A percentile compares a stretch with the other conserved stretches of the same genome.
These are phyloP conservation scores for Cucurbita argyrosperma DNA, from an alignment of 306 rosid genomes.

Conservation along the genomic window DNA sequence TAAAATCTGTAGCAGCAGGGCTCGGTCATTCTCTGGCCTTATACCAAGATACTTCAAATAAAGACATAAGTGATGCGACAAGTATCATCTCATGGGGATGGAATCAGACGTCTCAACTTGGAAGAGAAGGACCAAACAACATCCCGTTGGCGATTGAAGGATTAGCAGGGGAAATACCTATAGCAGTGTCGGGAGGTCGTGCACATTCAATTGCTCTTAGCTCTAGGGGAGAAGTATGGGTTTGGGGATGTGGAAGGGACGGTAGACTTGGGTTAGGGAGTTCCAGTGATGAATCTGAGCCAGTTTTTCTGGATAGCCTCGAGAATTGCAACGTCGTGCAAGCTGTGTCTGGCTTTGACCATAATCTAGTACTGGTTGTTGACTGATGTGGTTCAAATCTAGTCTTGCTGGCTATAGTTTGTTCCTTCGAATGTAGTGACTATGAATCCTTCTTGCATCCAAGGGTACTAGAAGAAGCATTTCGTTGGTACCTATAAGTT, in stretches of 20 bases:
- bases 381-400: conserved; percentile 35
- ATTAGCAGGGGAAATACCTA: conserved; percentile 46
- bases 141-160: conserved; percentile 40
- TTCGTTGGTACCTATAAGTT: not conserved
- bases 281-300: conserved; percentile 59
- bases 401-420: conserved; percentile 30
- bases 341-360: conserved; percentile 83
- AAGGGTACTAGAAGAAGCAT: not conserved
- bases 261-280: conserved; percentile 81
- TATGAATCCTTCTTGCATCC: not conserved
- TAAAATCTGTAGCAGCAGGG: conserved; percentile 56
- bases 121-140: conserved; percentile 46
- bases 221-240: conserved; percentile 60
- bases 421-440: not conserved
- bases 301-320: conserved; percentile 38
- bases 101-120: conserved; percentile 75
- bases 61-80: conserved; percentile 16
- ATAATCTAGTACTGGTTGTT: conserved; percentile 56
- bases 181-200: conserved; percentile 64
- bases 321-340: conserved; percentile 58
- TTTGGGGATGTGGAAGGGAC: conserved; percentile 81
- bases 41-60: conserved; percentile 32
- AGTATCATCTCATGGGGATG: conserved; percentile 79
- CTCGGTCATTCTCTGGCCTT: conserved; percentile 88
- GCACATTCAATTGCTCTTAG: conserved; percentile 71